Evolutionary conservation across 306 rosid species (phyloP), one percentile per base, ranked within the genome.

Genomic region (Medicago arabica): DNA sequence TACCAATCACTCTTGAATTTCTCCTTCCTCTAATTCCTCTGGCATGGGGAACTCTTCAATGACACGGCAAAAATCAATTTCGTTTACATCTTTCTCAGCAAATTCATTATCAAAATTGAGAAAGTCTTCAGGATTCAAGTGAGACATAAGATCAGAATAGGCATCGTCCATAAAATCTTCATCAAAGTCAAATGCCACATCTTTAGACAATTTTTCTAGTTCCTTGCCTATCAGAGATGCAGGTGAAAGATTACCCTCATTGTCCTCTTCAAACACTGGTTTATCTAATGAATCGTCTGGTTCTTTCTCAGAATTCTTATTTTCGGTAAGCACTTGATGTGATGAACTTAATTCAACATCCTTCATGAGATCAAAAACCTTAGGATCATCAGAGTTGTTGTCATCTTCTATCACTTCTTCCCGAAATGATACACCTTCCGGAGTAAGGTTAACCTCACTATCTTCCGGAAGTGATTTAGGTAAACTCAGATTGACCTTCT

Each of bases 1-100:
- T 54, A 59, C 44, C 72, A 69, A 65, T 78, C 81, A 95, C 46
- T 92, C 89, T 51, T 21, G 55, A 77, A 92, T 92, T 87, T 95
- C 96, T 69, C 97, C 98, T 79, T 92, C 98, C 88, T 90, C 97
- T 75, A 90, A 69, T 39, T 87, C 96, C 44, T 81, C 86, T 9
- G 82, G 86, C 77, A 53, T 53, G 0, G 75, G 74, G 64, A 83
- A 67, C 46, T 28, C 28, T 9, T 60, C 86, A 76, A 71, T 72
- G 0, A 69, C 21, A 44, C 60, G 76, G 2, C 76, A 57, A 51
- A 79, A 14, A 50, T 66, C 82, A 5, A 74, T 71, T 71, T 79
- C 89, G 46, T 69, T 84, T 71, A 74, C 87, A 31, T 66, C 75
- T 76, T 47, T 75, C 70, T 82, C 76, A 47, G 83, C 11, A 73